A percentile compares a stretch with the other conserved stretches of the same genome.
Evolutionary conservation across 2,329 filamentous ascomycete species (phyloP).

Genomic region (Boeremia exigua): DNA sequence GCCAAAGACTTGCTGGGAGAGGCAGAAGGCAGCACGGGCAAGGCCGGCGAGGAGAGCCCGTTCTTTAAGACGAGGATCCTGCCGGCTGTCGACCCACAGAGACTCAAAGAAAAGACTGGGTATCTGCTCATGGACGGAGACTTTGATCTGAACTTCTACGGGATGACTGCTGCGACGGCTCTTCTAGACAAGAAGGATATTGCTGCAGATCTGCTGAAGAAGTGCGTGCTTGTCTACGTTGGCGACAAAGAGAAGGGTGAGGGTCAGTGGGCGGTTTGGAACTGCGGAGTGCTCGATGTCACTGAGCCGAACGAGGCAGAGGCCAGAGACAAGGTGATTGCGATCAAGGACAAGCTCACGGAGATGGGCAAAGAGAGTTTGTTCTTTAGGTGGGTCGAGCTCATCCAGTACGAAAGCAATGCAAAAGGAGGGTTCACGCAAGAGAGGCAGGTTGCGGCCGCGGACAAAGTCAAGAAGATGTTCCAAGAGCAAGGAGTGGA

Average conservation of each 20-base stretch:
- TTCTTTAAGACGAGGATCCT: conserved; percentile 68
- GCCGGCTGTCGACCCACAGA: conserved; percentile 70
- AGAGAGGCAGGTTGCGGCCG: conserved; percentile 74
- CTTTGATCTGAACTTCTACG: conserved; percentile 86
- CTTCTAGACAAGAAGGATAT: conserved; percentile 70
- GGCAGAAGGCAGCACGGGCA: conserved; percentile 51
- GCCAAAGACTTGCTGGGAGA: conserved; percentile 60
- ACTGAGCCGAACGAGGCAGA: conserved; percentile 61
- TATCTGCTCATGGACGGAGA: conserved; percentile 84
- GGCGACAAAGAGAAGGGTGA: conserved; percentile 46
- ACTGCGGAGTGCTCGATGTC: conserved; percentile 60
- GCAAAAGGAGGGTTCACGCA: conserved; percentile 78
- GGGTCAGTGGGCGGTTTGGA: conserved; percentile 73
- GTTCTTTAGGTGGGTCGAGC: conserved; percentile 92
- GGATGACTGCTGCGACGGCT: conserved; percentile 76
- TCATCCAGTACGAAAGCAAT: conserved; percentile 85
- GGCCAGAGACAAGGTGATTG: conserved; percentile 74
- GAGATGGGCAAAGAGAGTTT: conserved; percentile 83
- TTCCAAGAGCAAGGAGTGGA: conserved; percentile 79
- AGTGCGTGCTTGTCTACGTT: conserved; percentile 61
- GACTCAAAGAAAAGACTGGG: conserved; percentile 79
- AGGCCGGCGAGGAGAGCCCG: conserved; percentile 59
- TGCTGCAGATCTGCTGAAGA: conserved; percentile 70
- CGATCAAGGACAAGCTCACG: conserved; percentile 77
- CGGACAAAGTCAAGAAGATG: conserved; percentile 74